Base-by-base conservation (phyloP, 2,329 filamentous ascomycete species). In the Aspergillus jensenii region DNA sequence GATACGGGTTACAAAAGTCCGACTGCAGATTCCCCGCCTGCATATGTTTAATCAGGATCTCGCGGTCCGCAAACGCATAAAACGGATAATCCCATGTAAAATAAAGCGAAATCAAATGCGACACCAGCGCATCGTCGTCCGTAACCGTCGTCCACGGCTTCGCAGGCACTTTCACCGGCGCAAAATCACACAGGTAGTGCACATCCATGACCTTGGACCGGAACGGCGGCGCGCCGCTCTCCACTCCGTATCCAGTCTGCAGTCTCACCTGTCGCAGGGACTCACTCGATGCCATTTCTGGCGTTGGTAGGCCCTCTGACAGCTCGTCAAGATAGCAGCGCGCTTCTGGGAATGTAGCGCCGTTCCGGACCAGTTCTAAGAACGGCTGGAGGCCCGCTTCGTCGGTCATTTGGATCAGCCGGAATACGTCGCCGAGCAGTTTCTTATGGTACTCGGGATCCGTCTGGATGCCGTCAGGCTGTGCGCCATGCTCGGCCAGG, bases 11-110 rank as follows among this genome's bases (percentile, higher is more conserved):
- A 74, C 92, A 96, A 72, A 95, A 91, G 1, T 86, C 80, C 0
- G 85, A 87, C 54, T 82, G 67, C 75, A 76, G 71, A 14, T 67
- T 59, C 3, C 66, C 59, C 12, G 33, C 27, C 5, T 41, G 56
- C 67, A 71, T 70, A 50, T 69, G 57, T 5, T 90, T 90, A 31
- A 83, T 80, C 52, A 87, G 74, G 62, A 93, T 93, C 66, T 93
- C 90, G 40, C 85, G 81, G 68, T 90, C 90, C 68, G 96, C 93
- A 39, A 93, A 80, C 17, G 82, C 85, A 71, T 90, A 96, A 73
- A 92, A 96, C n/a, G 90, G 87, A 73, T 96, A 96, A 72, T 96
- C 91, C 88, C 92, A 96, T 65, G 86, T 90, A 74, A 96, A 96
- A 76, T 96, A 96, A 84, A 96, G 88, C 69, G 91, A 91, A 65